Evolutionary conservation across 1,284 basidiomycete genomes (phyloP).

Genomic region (Blastosporella zonata): DNA sequence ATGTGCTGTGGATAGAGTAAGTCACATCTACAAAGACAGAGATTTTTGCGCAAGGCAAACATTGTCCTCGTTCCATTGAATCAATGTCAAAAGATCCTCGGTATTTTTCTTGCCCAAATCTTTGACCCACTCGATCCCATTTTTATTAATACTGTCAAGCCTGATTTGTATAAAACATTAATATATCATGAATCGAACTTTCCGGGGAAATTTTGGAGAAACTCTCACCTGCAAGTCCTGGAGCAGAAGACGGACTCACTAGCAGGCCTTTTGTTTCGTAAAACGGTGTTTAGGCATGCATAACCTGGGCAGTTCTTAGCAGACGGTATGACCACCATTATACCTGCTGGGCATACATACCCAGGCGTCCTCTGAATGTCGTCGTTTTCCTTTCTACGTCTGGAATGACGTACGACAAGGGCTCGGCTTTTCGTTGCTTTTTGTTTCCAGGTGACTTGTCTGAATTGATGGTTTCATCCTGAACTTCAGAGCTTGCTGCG

Average conservation of each 20-base stretch:
- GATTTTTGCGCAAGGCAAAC: constrained; percentile 28
- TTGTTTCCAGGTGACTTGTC: constrained; percentile 27
- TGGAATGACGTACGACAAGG: constrained; percentile 66
- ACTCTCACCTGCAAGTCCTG: constrained; percentile 57
- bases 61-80: constrained; percentile 85
- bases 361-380: constrained; percentile 71
- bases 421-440: constrained; percentile 49
- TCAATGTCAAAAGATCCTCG: constrained; percentile 67
- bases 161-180: constrained; percentile 29
- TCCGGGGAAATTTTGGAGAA: too few relatives aligned
- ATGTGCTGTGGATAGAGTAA: constrained; percentile 46
- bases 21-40: neutral
- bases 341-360: constrained; percentile 29
- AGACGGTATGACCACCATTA: neutral
- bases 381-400: constrained; percentile 61
- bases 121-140: constrained; percentile 79
- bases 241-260: constrained; percentile 69
- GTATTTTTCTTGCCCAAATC: constrained; percentile 76
- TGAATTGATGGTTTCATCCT: neutral
- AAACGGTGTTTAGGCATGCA: constrained; percentile 82
- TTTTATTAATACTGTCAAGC: constrained; percentile 77
- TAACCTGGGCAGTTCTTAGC: constrained; percentile 42
- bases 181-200: too few relatives aligned
- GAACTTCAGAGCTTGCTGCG: too few relatives aligned
- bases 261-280: constrained; percentile 67